Percentiles rank a stretch among this genome's conserved stretches.
Evolutionary conservation across 2,329 filamentous ascomycete species (phyloP).

Genomic region (Cladosporium sp.): DNA sequence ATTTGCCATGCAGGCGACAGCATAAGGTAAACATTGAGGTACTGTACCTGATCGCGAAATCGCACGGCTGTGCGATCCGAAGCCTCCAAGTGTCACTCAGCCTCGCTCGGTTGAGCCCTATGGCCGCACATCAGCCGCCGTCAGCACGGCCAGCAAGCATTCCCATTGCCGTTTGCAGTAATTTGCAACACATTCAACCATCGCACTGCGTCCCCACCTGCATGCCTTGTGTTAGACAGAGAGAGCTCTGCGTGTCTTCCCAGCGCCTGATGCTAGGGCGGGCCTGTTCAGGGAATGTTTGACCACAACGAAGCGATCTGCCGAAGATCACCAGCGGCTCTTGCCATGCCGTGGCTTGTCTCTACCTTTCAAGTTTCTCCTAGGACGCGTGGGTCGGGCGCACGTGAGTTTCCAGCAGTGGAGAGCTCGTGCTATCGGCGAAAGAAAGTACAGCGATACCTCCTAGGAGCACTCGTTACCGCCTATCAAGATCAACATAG

Average conservation of each 20-base stretch:
- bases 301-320: background rate
- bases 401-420: slow-evolving; percentile 7
- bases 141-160: background rate
- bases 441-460: background rate
- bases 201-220: background rate
- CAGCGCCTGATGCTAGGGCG: too few species aligned
- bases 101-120: slow-evolving; percentile 3
- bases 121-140: slow-evolving; percentile 2
- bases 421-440: background rate
- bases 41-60: too few species aligned
- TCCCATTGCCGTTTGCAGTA: background rate
- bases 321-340: slow-evolving; percentile 6
- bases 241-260: background rate
- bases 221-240: background rate
- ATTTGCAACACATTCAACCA: background rate
- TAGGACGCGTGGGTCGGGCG: background rate
- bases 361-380: background rate
- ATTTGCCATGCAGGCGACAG: background rate
- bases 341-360: background rate
- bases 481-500: slow-evolving; percentile 1
- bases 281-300: too few species aligned
- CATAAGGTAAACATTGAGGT: background rate
- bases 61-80: slow-evolving; percentile 1
- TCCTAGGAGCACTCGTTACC: background rate
- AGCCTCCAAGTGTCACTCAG: background rate